A percentile compares a stretch with the other conserved stretches of the same genome.
Evolutionary conservation across 805 yeast species (phyloP).

Genomic region (Pichia eremophila): DNA sequence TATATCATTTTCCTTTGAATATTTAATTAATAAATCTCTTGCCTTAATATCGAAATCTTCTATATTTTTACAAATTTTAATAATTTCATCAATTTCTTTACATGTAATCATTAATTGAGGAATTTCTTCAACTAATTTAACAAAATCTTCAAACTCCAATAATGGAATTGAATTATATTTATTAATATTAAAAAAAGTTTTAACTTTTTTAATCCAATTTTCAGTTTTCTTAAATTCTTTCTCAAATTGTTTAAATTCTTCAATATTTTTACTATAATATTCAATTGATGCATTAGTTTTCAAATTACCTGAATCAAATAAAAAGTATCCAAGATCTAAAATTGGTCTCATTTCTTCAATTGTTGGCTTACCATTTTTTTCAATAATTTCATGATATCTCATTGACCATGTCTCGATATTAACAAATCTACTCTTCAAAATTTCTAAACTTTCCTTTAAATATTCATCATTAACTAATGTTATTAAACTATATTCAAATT

Average conservation of each 20-base stretch:
- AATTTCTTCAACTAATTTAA: constrained; percentile 34
- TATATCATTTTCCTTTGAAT: constrained; percentile 17
- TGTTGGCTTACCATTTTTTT: constrained; percentile 35
- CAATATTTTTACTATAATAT: constrained; percentile 1
- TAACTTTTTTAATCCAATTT: constrained; percentile 48
- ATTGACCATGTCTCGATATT: constrained; percentile 44
- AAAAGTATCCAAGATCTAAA: constrained; percentile 47
- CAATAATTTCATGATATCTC: constrained; percentile 33
- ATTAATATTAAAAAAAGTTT: constrained; percentile 33
- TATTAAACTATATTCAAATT: constrained; percentile 29
- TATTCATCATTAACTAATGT: constrained; percentile 44
- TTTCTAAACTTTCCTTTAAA: constrained; percentile 29
- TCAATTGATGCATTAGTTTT: constrained; percentile 2
- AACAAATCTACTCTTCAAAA: constrained; percentile 32
- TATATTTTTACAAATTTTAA: constrained; percentile 44
- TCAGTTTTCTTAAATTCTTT: constrained; percentile 36
- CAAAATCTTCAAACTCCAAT: constrained; percentile 24
- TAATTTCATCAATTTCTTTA: constrained; percentile 51
- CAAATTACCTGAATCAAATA: constrained; percentile 19
- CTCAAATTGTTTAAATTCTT: constrained; percentile 27
- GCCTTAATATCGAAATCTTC: constrained; percentile 41
- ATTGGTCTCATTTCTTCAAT: constrained; percentile 36
- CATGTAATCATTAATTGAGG: constrained; percentile 41
- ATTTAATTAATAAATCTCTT: constrained; percentile 25
- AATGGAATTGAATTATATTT: not conserved